These are phyloP conservation scores for Microcyclospora pomicola DNA, from an alignment of 2,329 filamentous ascomycete genomes.

Conservation along the genomic window DNA sequence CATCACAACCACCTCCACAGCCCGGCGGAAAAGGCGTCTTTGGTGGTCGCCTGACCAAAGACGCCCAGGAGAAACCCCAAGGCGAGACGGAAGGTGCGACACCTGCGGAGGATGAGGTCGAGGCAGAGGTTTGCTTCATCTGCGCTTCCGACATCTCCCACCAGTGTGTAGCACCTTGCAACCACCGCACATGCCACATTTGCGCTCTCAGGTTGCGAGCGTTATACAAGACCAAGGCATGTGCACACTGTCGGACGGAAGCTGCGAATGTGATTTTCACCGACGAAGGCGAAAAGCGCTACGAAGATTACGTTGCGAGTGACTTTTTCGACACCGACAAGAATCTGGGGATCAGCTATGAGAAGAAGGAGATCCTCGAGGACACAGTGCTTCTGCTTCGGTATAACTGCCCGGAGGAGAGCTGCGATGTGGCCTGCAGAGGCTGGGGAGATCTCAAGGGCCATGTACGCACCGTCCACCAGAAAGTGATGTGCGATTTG, in stretches of 20 bases:
- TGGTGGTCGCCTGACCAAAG: constrained; percentile 35
- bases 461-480: constrained; percentile 69
- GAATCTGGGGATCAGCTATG: constrained; percentile 83
- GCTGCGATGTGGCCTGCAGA: constrained; percentile 74
- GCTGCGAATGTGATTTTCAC: constrained; percentile 82
- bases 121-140: constrained; percentile 84
- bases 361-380: constrained; percentile 75
- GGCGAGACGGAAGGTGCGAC: constrained; percentile 12
- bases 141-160: constrained; percentile 84
- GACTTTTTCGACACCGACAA: constrained; percentile 70
- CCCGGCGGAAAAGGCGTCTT: constrained; percentile 25
- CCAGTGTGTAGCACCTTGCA: constrained; percentile 81
- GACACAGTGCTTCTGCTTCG: constrained; percentile 77
- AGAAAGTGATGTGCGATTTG: constrained; percentile 80
- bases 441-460: constrained; percentile 66
- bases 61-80: constrained; percentile 26
- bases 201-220: constrained; percentile 83
- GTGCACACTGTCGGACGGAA: constrained; percentile 82
- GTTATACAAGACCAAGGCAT: constrained; percentile 90
- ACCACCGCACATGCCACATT: constrained; percentile 93
- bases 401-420: constrained; percentile 84
- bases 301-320: constrained; percentile 60
- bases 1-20: constrained; percentile 25
- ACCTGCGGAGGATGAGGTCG: constrained; percentile 11
- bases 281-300: constrained; percentile 66